phyloP scores from a whole-genome alignment of 2,329 filamentous ascomycete genomes.

The Xylariaceae sp. region DNA sequence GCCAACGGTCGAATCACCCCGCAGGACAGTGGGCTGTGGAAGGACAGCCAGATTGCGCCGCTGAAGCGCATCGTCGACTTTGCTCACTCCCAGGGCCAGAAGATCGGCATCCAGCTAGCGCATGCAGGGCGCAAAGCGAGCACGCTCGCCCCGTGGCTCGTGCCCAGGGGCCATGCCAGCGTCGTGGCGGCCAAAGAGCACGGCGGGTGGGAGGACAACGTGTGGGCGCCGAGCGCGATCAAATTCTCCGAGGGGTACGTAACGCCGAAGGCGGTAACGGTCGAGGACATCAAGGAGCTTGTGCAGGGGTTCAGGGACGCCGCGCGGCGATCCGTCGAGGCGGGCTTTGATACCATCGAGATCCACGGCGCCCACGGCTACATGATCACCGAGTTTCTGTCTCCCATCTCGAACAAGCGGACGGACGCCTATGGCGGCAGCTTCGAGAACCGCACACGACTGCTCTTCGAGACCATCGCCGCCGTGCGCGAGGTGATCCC shows the following conservation, averaged over 20 bases:
- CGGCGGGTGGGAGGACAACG: constrained; percentile 48
- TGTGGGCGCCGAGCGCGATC: constrained; percentile 63
- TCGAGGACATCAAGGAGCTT: constrained; percentile 45
- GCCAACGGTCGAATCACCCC: constrained; percentile 84
- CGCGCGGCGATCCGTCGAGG: constrained; percentile 48
- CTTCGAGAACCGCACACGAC: constrained; percentile 73
- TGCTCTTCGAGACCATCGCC: constrained; percentile 73
- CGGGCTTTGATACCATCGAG: constrained; percentile 69
- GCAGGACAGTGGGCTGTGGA: constrained; percentile 81
- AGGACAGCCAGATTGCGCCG: constrained; percentile 79
- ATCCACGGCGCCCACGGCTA: constrained; percentile 85
- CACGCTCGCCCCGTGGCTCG: constrained; percentile 70
- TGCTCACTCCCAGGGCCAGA: constrained; percentile 77
- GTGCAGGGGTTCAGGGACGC: constrained; percentile 46
- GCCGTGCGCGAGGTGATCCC: constrained; percentile 67
- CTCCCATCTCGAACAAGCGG: constrained; percentile 71
- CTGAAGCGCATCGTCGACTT: constrained; percentile 77
- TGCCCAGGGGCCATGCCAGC: constrained; percentile 52
- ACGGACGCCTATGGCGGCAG: constrained; percentile 72
- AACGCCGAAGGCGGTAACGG: constrained; percentile 64
- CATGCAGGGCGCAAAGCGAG: constrained; percentile 79
- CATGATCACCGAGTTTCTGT: constrained; percentile 73
- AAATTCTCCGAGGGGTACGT: constrained; percentile 62
- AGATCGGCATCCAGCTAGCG: constrained; percentile 79
- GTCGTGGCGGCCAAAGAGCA: constrained; percentile 40